phyloP scores from a whole-genome alignment of 1,139 yeast genomes.

The Pichia kudriavzevii region DNA sequence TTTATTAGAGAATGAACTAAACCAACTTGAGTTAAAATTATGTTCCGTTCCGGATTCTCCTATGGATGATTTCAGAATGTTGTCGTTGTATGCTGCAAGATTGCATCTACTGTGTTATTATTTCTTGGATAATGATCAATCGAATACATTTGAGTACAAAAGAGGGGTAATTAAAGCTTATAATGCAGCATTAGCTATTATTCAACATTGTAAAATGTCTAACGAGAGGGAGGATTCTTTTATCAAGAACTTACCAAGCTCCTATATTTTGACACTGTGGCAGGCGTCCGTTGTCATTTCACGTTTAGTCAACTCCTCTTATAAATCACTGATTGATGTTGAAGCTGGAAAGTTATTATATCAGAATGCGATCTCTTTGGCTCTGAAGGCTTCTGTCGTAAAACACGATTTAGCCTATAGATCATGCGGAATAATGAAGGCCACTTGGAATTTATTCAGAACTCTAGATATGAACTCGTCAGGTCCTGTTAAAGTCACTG shows the following conservation, averaged over 20 bases:
- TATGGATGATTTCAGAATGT: slow-evolving; percentile 59
- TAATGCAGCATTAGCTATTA: slow-evolving; percentile 66
- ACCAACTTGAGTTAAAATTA: slow-evolving; percentile 59
- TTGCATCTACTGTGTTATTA: slow-evolving; percentile 76
- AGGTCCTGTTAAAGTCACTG: slow-evolving; percentile 37
- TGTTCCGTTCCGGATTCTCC: slow-evolving; percentile 29
- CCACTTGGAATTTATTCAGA: slow-evolving; percentile 83
- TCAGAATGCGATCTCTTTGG: slow-evolving; percentile 58
- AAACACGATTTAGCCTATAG: slow-evolving; percentile 91
- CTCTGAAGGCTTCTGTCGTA: slow-evolving; percentile 73
- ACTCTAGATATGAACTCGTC: slow-evolving; percentile 39
- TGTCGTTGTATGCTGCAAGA: slow-evolving; percentile 64
- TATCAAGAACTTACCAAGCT: slow-evolving; percentile 75
- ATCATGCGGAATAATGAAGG: slow-evolving; percentile 88
- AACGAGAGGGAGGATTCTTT: slow-evolving; percentile 54
- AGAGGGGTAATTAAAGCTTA: slow-evolving; percentile 71
- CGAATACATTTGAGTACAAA: slow-evolving; percentile 55
- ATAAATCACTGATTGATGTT: slow-evolving; percentile 58
- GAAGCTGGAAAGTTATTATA: slow-evolving; percentile 68
- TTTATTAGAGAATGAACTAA: slow-evolving; percentile 62
- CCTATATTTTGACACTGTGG: slow-evolving; percentile 76
- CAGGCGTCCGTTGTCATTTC: slow-evolving; percentile 84
- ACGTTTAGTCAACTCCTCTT: slow-evolving; percentile 67
- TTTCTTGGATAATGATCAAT: slow-evolving; percentile 57
- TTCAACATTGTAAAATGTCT: slow-evolving; percentile 59